A percentile compares a stretch with the other conserved stretches of the same genome.
Evolutionary conservation across 2,329 filamentous ascomycete genomes (phyloP).

Genomic region (Trichoderma asperellum): DNA sequence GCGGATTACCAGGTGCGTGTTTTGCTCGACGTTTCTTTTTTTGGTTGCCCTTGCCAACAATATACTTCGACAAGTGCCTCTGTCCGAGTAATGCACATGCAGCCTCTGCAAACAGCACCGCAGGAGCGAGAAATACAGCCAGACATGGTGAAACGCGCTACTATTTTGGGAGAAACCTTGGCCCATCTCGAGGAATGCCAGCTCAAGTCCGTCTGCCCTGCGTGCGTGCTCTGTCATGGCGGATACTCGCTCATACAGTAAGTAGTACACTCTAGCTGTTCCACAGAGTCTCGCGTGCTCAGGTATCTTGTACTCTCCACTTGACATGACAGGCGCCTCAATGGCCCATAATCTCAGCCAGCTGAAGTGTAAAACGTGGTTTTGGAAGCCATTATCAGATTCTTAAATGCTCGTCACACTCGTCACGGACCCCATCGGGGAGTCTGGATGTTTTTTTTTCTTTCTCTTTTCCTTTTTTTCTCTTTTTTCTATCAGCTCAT

Average conservation of each 20-base stretch:
- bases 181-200: slow-evolving; percentile 15
- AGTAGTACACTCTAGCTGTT: neutral
- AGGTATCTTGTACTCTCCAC: neutral
- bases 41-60: neutral
- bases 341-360: neutral
- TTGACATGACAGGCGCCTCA: slow-evolving; percentile 6
- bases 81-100: slow-evolving; percentile 15
- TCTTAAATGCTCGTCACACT: slow-evolving; percentile 4
- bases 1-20: neutral
- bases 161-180: slow-evolving; percentile 13
- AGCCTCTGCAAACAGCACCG: neutral
- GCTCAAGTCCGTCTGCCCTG: neutral
- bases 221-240: neutral
- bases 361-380: slow-evolving; percentile 6
- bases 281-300: neutral
- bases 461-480: neutral
- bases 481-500: neutral
- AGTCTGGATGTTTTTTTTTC: neutral
- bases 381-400: slow-evolving; percentile 3
- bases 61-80: neutral
- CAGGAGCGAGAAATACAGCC: neutral
- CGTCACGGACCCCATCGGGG: neutral
- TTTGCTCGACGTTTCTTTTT: neutral
- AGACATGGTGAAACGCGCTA: slow-evolving; percentile 23
- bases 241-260: neutral